Percentiles rank a stretch among this genome's conserved stretches.
Conservation (phyloP, 148 eudicot species). For the Simmondsia chinensis region DNA sequence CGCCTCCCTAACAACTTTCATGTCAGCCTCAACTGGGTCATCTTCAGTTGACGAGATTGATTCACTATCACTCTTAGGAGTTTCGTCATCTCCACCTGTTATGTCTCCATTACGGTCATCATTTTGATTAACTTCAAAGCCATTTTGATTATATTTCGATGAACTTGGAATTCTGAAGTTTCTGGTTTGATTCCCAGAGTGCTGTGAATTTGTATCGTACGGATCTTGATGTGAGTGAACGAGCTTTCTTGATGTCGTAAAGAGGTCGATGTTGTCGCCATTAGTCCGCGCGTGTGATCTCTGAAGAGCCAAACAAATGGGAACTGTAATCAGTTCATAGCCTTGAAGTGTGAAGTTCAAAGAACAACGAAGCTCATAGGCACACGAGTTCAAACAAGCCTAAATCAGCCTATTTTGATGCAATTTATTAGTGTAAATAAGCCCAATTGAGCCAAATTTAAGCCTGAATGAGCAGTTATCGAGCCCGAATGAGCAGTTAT, state of each 20-base stretch:
- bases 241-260: constrained; percentile 73
- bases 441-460: too few relatives aligned
- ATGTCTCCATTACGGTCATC: constrained; percentile 10
- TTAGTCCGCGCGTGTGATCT: constrained; percentile 41
- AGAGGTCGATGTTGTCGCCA: constrained; percentile 45
- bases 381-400: too few relatives aligned
- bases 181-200: constrained; percentile 27
- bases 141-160: constrained; percentile 28
- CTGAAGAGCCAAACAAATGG: constrained; percentile 34
- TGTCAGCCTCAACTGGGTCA: constrained; percentile 9
- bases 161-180: constrained; percentile 33
- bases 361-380: too few relatives aligned
- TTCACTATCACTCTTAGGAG: constrained; percentile 33
- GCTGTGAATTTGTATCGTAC: constrained; percentile 29
- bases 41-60: constrained; percentile 73
- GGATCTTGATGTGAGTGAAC: constrained; percentile 62
- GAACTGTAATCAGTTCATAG: too few relatives aligned
- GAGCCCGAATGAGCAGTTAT: too few relatives aligned
- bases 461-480: too few relatives aligned
- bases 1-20: constrained; percentile 10
- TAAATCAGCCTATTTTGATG: too few relatives aligned
- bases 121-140: constrained; percentile 7
- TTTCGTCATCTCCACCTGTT: constrained; percentile 14
- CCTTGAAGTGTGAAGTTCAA: too few relatives aligned
- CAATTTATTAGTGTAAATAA: too few relatives aligned